A percentile compares a stretch with the other conserved stretches of the same genome.
Evolutionary conservation across 129 eudicot genomes (phyloP).

Genomic region (Flaveria ramosissima): DNA sequence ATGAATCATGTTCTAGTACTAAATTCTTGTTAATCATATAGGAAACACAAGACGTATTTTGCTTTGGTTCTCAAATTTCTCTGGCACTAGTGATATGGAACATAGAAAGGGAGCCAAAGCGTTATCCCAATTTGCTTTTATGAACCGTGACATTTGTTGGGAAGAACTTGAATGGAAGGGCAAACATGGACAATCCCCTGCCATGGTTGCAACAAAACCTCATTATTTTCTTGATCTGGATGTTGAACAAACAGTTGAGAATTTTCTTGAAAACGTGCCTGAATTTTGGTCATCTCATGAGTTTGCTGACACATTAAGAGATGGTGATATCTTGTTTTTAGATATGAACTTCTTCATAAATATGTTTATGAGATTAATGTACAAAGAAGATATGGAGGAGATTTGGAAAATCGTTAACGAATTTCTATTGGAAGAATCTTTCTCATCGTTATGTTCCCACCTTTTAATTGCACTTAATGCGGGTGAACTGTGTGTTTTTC

Average conservation of each 20-base stretch:
- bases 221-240: slow-evolving; percentile 97
- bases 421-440: slow-evolving; percentile 73
- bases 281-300: slow-evolving; percentile 93
- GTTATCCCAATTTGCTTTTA: slow-evolving; percentile 82
- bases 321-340: slow-evolving; percentile 66
- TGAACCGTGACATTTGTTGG: slow-evolving; percentile 94
- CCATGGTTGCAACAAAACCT: slow-evolving; percentile 98
- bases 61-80: slow-evolving; percentile 84
- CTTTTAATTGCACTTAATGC: slow-evolving; percentile 79
- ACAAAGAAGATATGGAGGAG: slow-evolving; percentile 67
- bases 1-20: background rate
- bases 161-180: slow-evolving; percentile 99
- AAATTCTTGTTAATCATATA: slow-evolving; percentile 42
- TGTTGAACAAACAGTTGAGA: slow-evolving; percentile 86
- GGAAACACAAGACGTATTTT: slow-evolving; percentile 76
- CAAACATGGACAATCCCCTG: slow-evolving; percentile 96
- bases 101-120: slow-evolving; percentile 93
- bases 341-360: slow-evolving; percentile 66
- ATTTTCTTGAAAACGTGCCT: slow-evolving; percentile 88
- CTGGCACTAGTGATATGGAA: slow-evolving; percentile 50
- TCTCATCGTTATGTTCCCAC: slow-evolving; percentile 69
- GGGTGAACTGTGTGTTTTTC: slow-evolving; percentile 50
- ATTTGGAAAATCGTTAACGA: slow-evolving; percentile 66
- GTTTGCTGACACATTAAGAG: slow-evolving; percentile 79
- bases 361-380: slow-evolving; percentile 72